phyloP scores from a whole-genome alignment of 306 rosid species.

The Cicer bijugum region DNA sequence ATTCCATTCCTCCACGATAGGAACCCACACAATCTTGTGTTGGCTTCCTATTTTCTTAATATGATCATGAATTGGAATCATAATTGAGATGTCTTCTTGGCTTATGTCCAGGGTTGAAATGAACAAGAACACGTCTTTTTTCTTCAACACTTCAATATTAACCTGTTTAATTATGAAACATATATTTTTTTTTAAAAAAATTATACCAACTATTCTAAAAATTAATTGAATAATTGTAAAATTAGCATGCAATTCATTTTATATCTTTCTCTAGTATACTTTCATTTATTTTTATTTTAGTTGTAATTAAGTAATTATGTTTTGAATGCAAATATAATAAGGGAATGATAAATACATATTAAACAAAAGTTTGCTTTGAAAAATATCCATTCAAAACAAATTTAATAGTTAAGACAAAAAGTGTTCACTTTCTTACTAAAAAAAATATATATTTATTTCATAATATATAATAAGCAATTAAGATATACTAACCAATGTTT shows the following conservation, averaged over 20 bases:
- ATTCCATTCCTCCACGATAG: conserved; percentile 59
- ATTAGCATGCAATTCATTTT: too few species aligned
- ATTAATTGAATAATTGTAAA: not conserved
- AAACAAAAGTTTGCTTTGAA: too few species aligned
- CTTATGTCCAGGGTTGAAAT: conserved; percentile 55
- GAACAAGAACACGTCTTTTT: conserved; percentile 50
- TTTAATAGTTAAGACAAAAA: too few species aligned
- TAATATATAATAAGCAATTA: too few species aligned
- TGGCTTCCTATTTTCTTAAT: conserved; percentile 36
- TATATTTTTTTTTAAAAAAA: not conserved
- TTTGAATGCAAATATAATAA: too few species aligned
- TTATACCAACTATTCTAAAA: not conserved
- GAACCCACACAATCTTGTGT: conserved; percentile 66
- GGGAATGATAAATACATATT: too few species aligned
- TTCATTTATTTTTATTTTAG: too few species aligned
- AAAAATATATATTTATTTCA: too few species aligned
- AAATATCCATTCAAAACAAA: too few species aligned
- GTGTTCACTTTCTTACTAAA: too few species aligned
- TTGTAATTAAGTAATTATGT: too few species aligned
- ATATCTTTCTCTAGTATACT: too few species aligned
- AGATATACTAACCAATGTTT: conserved; percentile 41
- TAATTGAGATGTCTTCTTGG: conserved; percentile 32
- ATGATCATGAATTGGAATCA: conserved; percentile 45
- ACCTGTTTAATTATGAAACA: conserved; percentile 38
- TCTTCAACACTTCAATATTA: conserved; percentile 46